Percentiles rank a stretch among this genome's conserved stretches.
phyloP scores from a whole-genome alignment of 129 eudicot species.

The Flaveria bidentis region DNA sequence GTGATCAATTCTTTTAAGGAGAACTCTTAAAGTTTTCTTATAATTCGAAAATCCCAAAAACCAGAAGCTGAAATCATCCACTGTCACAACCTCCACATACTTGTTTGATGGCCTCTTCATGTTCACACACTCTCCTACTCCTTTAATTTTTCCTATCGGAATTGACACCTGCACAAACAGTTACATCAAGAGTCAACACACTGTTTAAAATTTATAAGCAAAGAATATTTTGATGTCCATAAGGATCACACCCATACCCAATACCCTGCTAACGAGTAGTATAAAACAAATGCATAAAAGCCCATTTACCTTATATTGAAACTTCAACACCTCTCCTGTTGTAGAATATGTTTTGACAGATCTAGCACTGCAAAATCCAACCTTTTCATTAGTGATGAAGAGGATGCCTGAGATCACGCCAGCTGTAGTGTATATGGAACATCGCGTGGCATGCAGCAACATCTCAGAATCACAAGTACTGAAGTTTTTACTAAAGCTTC shows the following conservation, averaged over 20 bases:
- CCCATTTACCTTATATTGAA: conserved; percentile 30
- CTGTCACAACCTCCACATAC: conserved; percentile 33
- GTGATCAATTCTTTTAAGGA: conserved; percentile 14
- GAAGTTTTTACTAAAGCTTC: conserved; percentile 36
- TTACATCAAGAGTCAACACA: not conserved
- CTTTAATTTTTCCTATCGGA: conserved; percentile 30
- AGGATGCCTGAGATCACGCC: conserved; percentile 45
- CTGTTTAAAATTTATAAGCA: not conserved
- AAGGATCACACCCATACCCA: too few species aligned
- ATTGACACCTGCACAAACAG: conserved; percentile 29
- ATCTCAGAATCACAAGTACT: conserved; percentile 29
- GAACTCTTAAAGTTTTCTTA: conserved; percentile 23
- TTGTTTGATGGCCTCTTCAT: conserved; percentile 31
- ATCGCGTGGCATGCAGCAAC: conserved; percentile 36
- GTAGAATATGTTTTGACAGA: conserved; percentile 41
- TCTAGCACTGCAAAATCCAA: conserved; percentile 42
- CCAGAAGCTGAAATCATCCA: conserved; percentile 45
- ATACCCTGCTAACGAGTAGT: too few species aligned
- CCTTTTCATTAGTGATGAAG: conserved; percentile 40
- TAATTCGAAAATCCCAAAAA: conserved; percentile 27
- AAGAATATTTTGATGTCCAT: not conserved
- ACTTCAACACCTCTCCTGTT: conserved; percentile 34
- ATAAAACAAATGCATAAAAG: not conserved
- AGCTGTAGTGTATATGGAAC: conserved; percentile 42
- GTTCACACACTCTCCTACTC: conserved; percentile 21